Evolutionary conservation across 371 early-diverging fungal species (phyloP).

Genomic region (Syncephalastrum contaminatum): DNA sequence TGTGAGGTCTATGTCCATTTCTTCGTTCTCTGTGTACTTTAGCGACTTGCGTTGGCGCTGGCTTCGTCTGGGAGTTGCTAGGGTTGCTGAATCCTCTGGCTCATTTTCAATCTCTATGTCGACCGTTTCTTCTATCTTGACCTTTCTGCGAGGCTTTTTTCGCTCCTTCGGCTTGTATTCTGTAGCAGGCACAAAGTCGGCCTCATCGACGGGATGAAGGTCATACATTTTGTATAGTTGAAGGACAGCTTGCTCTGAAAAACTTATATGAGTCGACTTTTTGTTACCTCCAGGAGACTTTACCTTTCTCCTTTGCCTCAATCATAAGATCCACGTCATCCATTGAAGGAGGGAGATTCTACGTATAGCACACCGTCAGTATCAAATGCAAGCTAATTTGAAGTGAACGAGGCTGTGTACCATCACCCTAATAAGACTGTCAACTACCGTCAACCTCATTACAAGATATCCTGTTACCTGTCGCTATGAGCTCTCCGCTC

Average conservation of each 20-base stretch:
- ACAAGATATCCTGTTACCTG: conserved; percentile 9
- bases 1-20: too few species aligned
- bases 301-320: conserved; percentile 57
- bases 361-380: not conserved
- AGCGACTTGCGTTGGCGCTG: too few species aligned
- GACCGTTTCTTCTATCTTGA: too few species aligned
- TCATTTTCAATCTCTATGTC: too few species aligned
- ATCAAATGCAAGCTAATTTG: too few species aligned
- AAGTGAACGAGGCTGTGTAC: too few species aligned
- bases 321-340: conserved; percentile 57
- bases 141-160: conserved; percentile 7
- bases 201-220: conserved; percentile 36
- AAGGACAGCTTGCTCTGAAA: conserved; percentile 48
- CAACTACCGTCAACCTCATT: not conserved
- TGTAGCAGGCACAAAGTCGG: conserved; percentile 22
- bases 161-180: conserved; percentile 22
- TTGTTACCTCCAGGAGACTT: too few species aligned
- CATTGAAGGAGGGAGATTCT: conserved; percentile 44
- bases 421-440: too few species aligned
- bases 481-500: conserved; percentile 51
- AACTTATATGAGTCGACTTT: not conserved
- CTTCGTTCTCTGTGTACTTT: too few species aligned
- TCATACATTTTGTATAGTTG: conserved; percentile 41
- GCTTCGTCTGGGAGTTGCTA: too few species aligned
- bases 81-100: too few species aligned